Conservation (phyloP, 2,329 filamentous ascomycete genomes). For the Phialophora tarda region DNA sequence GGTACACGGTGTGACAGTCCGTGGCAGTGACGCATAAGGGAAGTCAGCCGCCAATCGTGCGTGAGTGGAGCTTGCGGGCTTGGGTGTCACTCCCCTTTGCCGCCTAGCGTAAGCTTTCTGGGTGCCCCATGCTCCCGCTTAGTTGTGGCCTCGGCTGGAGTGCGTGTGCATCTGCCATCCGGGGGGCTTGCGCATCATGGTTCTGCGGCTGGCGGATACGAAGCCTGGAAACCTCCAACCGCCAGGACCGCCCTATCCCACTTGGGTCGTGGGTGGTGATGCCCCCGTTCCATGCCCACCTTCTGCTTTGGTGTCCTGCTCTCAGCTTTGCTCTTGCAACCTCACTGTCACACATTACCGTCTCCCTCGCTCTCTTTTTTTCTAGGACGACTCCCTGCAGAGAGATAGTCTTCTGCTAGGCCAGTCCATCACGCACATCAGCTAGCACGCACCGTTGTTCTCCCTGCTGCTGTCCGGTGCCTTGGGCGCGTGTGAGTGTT, state of each 20-base stretch:
- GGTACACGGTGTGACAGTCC: too few species aligned
- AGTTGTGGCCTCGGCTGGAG: neutral
- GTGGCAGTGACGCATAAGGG: too few species aligned
- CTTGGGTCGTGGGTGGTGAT: neutral
- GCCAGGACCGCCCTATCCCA: neutral
- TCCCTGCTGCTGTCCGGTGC: neutral
- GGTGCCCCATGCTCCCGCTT: constrained; percentile 1
- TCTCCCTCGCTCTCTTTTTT: neutral
- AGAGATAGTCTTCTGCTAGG: neutral
- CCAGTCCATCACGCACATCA: neutral
- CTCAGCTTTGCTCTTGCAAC: constrained; percentile 1
- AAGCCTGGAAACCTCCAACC: neutral
- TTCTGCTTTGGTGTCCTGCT: constrained; percentile 1
- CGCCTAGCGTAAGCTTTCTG: neutral
- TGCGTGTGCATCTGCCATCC: constrained; percentile 1
- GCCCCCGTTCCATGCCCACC: neutral
- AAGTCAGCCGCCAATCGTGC: neutral
- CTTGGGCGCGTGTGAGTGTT: neutral
- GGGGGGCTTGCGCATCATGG: constrained; percentile 3
- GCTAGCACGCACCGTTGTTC: neutral
- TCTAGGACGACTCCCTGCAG: neutral
- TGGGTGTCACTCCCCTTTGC: neutral
- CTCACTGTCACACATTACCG: neutral
- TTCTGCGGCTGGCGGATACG: constrained; percentile 1
- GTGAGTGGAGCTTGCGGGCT: neutral